Base-by-base conservation (phyloP, 2,329 filamentous ascomycete genomes). In the Biscogniauxia marginata region DNA sequence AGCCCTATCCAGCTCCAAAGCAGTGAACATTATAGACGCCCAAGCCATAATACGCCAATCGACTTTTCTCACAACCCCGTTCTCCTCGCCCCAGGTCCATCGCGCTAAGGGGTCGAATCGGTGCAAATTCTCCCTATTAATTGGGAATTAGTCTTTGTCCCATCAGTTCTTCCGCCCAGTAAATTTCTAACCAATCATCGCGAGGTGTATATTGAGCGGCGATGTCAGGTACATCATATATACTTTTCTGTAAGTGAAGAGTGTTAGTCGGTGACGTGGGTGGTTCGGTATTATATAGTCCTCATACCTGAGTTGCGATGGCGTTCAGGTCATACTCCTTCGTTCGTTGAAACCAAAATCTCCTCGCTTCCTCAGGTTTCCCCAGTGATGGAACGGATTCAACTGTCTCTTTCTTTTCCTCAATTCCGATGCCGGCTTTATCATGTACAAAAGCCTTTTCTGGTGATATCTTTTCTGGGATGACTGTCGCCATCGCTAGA, bases 21-120 rank as follows among this genome's bases (percentile, higher is more conserved):
- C 72, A 64, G 79, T 77, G 61, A 80, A 80, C 75, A 78, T 79
- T 56, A 80, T 63, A 34, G 79, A 79, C 0, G 74, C 68, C 71
- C 75, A 81, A 2, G 77, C 54, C 75, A 79, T 78, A 55, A 81
- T 79, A 16, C 62, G 61, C 61, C 58, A 64, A 47, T 73, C 71
- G 22, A 72, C 63, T 52, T 64, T 69, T 11, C 63, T 56, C 13
- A 73, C 60, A 6, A 74, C 61, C 3, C 61, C 53, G 9, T 62
- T 53, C 47, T 72, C 71, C 50, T 73, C 70, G 3, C 49, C 58
- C 69, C 70, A 73, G 0, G 68, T 73, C 70, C 71, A 73, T 52
- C 70, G 62, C 13, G 66, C 67, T 6, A 57, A 55, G 0, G 71
- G 70, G 46, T 73, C 70, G 24, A 73, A 73, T 2, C 71, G 67